phyloP scores from a whole-genome alignment of 164 flowering plant species.

The Vitis vinifera region ASM3070453v1 NC_081806.1:69501-70000 shows the following conservation, averaged over 20 bases:
- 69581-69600: background rate
- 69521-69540: background rate
- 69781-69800: conserved; percentile 30
- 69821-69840: conserved; percentile 16
- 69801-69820: conserved; percentile 35
- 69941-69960: background rate
- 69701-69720: background rate
- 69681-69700: too few relatives aligned
- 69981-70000: background rate
- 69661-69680: background rate
- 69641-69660: background rate
- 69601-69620: background rate
- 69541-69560: background rate
- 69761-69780: conserved; percentile 3
- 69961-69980: background rate
- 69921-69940: background rate
- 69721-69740: background rate
- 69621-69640: conserved; percentile 2
- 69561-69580: background rate
- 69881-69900: background rate
- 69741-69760: background rate
- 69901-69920: background rate
- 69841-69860: background rate
- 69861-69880: background rate
- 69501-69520: background rate